These are phyloP conservation scores for Phialocephala sp. DNA, from an alignment of 2,329 filamentous ascomycete species.

Conservation along the genomic window DNA sequence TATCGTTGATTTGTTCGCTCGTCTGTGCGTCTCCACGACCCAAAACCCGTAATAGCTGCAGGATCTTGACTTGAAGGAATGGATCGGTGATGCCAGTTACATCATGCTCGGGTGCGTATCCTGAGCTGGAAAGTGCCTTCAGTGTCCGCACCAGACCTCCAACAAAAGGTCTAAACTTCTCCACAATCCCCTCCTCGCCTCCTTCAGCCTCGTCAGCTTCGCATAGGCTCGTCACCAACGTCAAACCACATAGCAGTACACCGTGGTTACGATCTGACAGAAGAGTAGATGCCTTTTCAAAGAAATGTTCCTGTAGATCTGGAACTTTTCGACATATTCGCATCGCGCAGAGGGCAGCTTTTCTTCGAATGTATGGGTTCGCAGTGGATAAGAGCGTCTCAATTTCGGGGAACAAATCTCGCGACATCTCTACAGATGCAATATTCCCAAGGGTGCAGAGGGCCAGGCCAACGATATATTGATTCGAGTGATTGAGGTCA, in stretches of 20 bases:
- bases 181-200: slow-evolving; percentile 86
- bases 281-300: slow-evolving; percentile 89
- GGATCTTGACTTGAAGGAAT: slow-evolving; percentile 95
- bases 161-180: slow-evolving; percentile 89
- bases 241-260: slow-evolving; percentile 90
- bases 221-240: slow-evolving; percentile 88
- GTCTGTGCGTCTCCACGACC: slow-evolving; percentile 85
- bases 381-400: slow-evolving; percentile 89
- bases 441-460: slow-evolving; percentile 98
- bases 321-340: slow-evolving; percentile 97
- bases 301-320: slow-evolving; percentile 94
- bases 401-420: slow-evolving; percentile 95
- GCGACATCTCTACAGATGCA: slow-evolving; percentile 96
- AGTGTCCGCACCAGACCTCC: slow-evolving; percentile 85
- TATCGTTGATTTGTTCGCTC: slow-evolving; percentile 98
- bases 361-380: slow-evolving; percentile 97
- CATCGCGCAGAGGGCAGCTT: slow-evolving; percentile 99
- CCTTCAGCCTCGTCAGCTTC: slow-evolving; percentile 93
- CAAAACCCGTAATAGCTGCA: slow-evolving; percentile 83
- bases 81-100: slow-evolving; percentile 98
- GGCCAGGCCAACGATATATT: slow-evolving; percentile 96
- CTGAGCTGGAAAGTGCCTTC: slow-evolving; percentile 91
- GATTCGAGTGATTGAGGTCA: slow-evolving; percentile 95
- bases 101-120: slow-evolving; percentile 97
- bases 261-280: slow-evolving; percentile 95